These are phyloP conservation scores for Alternaria triticimaculans DNA, from an alignment of 2,329 filamentous ascomycete species.

Conservation along the genomic window DNA sequence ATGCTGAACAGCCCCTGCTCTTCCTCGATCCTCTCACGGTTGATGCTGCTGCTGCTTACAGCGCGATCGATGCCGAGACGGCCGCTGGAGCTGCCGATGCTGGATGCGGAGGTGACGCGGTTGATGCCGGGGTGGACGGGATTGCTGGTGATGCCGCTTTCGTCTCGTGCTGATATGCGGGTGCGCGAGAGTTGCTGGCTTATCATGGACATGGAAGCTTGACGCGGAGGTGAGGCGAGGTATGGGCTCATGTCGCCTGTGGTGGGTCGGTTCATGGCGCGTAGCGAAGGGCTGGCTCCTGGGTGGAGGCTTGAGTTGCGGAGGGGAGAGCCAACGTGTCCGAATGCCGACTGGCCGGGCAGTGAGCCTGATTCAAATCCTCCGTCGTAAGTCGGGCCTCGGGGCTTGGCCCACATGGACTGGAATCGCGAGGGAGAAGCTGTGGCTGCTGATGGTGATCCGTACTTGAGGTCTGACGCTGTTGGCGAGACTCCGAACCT, in stretches of 20 bases:
- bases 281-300: constrained; percentile 58
- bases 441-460: constrained; percentile 58
- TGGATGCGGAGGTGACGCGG: constrained; percentile 43
- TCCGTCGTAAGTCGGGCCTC: constrained; percentile 57
- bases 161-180: constrained; percentile 47
- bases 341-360: constrained; percentile 56
- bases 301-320: constrained; percentile 65
- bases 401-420: constrained; percentile 61
- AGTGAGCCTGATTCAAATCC: constrained; percentile 43
- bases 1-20: constrained; percentile 53
- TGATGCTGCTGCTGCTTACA: constrained; percentile 50
- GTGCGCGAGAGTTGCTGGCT: constrained; percentile 62
- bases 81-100: constrained; percentile 38
- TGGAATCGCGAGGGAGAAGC: constrained; percentile 69
- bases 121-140: constrained; percentile 72
- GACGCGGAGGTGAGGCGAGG: constrained; percentile 62
- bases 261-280: constrained; percentile 57
- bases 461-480: constrained; percentile 52
- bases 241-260: constrained; percentile 59
- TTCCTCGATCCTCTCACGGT: constrained; percentile 51
- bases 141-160: constrained; percentile 29
- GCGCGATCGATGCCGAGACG: constrained; percentile 47
- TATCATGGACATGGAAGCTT: constrained; percentile 67
- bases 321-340: constrained; percentile 70
- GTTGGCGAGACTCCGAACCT: constrained; percentile 58